These are phyloP conservation scores for Euphorbia celastroides DNA, from an alignment of 441 rosid species.

Conservation along the genomic window DNA sequence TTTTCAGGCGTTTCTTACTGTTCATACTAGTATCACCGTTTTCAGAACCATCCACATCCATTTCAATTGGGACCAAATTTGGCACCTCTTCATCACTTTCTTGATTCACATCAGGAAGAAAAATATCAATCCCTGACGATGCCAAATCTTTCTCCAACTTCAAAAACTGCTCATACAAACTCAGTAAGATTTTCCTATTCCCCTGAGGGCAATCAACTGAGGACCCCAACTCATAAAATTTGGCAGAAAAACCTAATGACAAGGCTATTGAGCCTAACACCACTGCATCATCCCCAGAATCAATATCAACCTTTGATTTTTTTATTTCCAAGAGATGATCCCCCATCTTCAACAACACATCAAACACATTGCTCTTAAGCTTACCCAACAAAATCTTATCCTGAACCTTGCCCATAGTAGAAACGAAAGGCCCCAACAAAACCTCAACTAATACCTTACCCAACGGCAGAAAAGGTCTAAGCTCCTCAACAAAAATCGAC, in stretches of 20 bases:
- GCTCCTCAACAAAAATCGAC: slow-evolving; percentile 63
- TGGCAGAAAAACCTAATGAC: slow-evolving; percentile 47
- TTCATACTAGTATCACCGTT: slow-evolving; percentile 25
- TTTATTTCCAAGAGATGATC: slow-evolving; percentile 44
- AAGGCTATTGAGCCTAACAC: slow-evolving; percentile 57
- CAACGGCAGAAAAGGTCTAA: slow-evolving; percentile 58
- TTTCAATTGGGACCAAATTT: slow-evolving; percentile 39
- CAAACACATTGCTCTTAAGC: slow-evolving; percentile 68
- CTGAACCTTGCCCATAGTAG: slow-evolving; percentile 40
- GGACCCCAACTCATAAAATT: slow-evolving; percentile 74
- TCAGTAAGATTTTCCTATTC: slow-evolving; percentile 66
- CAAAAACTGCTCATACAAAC: slow-evolving; percentile 56
- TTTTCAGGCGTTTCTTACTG: slow-evolving; percentile 32
- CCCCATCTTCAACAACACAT: slow-evolving; percentile 48
- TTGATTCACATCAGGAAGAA: slow-evolving; percentile 29
- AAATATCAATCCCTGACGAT: slow-evolving; percentile 37
- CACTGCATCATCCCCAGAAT: slow-evolving; percentile 35
- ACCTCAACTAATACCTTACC: slow-evolving; percentile 40
- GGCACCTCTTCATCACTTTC: slow-evolving; percentile 38
- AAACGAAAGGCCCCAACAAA: slow-evolving; percentile 40
- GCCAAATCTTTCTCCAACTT: slow-evolving; percentile 66
- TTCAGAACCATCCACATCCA: slow-evolving; percentile 21
- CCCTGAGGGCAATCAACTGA: slow-evolving; percentile 67
- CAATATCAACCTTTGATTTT: slow-evolving; percentile 37
- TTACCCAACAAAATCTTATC: slow-evolving; percentile 71